Conservation (phyloP, 2,329 filamentous ascomycete genomes). For the Cordyceps tenuipes region DNA sequence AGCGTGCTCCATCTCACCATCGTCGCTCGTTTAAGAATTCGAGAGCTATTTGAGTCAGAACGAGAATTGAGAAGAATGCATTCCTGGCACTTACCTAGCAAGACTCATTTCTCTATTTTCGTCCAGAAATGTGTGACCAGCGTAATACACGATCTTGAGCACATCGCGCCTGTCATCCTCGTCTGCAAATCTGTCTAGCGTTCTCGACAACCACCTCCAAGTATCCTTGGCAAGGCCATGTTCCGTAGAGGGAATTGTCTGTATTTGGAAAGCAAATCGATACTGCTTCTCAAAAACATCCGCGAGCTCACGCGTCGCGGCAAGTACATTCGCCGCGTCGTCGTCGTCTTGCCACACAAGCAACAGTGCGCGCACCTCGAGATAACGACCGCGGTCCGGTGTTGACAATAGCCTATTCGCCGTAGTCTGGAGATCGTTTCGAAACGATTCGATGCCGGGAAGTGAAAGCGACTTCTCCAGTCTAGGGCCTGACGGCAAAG, state of each 20-base stretch:
- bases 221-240: constrained; percentile 38
- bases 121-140: constrained; percentile 46
- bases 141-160: constrained; percentile 52
- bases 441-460: constrained; percentile 42
- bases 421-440: constrained; percentile 43
- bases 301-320: constrained; percentile 38
- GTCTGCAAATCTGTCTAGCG: constrained; percentile 45
- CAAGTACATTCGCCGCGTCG: constrained; percentile 31
- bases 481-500: constrained; percentile 48
- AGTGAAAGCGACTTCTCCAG: constrained; percentile 42
- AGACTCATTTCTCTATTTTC: constrained; percentile 49
- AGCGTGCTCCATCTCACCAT: constrained; percentile 48
- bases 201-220: constrained; percentile 45
- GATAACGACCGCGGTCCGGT: constrained; percentile 44
- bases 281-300: constrained; percentile 45
- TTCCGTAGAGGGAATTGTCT: constrained; percentile 39
- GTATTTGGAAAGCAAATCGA: constrained; percentile 39
- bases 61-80: neutral
- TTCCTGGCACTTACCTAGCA: constrained; percentile 36
- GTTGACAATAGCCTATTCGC: constrained; percentile 42
- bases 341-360: constrained; percentile 49
- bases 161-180: constrained; percentile 46
- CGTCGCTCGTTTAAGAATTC: constrained; percentile 34
- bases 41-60: constrained; percentile 32
- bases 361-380: constrained; percentile 43